phyloP scores from a whole-genome alignment of 192 early-diverging fungal species.

The Cetraspora pellucida region DNA sequence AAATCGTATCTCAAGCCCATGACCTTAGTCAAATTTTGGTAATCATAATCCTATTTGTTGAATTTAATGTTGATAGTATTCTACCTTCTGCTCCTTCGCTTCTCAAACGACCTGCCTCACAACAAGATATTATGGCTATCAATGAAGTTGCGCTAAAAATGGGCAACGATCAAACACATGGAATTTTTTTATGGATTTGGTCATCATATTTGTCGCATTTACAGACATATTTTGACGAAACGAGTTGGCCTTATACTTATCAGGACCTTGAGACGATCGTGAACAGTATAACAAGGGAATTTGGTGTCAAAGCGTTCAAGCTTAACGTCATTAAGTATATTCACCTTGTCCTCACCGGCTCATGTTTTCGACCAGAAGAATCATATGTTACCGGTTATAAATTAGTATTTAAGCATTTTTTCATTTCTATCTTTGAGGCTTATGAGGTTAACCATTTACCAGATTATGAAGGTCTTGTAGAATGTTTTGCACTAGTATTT shows the following conservation, averaged over 20 bases:
- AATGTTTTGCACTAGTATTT: constrained; percentile 13
- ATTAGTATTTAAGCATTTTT: constrained; percentile 1
- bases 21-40: constrained; percentile 17
- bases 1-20: not conserved
- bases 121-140: not conserved
- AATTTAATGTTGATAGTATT: constrained; percentile 1
- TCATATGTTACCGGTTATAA: constrained; percentile 5
- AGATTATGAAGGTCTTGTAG: not conserved
- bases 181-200: constrained; percentile 27
- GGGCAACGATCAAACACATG: constrained; percentile 3
- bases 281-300: constrained; percentile 9
- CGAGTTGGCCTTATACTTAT: constrained; percentile 2
- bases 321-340: not conserved
- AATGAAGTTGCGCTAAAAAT: not conserved
- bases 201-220: constrained; percentile 14
- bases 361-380: constrained; percentile 22
- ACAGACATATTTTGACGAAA: constrained; percentile 7
- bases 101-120: not conserved
- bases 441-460: constrained; percentile 5
- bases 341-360: not conserved
- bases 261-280: constrained; percentile 1
- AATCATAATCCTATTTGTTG: constrained; percentile 1
- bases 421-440: constrained; percentile 19
- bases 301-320: not conserved
- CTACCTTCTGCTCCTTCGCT: not conserved